Base-by-base conservation (phyloP, 495 filamentous ascomycete species). In the Trichocladium uniseriatum region DNA sequence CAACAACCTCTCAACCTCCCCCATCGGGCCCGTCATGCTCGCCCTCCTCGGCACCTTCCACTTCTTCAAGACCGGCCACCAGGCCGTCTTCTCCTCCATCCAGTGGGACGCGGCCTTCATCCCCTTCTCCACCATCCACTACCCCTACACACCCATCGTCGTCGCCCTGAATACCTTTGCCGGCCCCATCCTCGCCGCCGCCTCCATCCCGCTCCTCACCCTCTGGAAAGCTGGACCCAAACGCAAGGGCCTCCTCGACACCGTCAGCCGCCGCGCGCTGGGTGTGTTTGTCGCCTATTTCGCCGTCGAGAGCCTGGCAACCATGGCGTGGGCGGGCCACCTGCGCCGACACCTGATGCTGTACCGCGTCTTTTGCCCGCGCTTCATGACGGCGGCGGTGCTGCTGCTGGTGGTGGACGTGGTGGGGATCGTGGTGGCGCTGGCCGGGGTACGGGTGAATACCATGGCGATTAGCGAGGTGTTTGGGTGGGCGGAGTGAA, bases 31-130 rank as follows among this genome's bases (percentile, higher is more conserved):
- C 19, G 71, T 89, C 19, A 73, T 94, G 34, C 74, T 99, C 10
- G 94, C 80, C 32, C 66, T 96, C 14, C 75, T 99, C 1, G 94
- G 89, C 40, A 84, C 81, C 54, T 95, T 89, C 64, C 80, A 95
- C 70, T 99, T 83, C 73, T 99, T 99, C 80, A 95, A 91, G 57
- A 99, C 92, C 1, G 92, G 92, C 54, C 92, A 99, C 67, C 94
- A 97, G 66, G 91, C 91, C 14, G 84, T 82, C 0, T 77, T 95
- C 19, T 76, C 79, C 56, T 83, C 79, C 51, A 94, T 99, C 63
- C 94, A 99, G 58, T 99, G 92, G 92, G 89, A 97, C 66, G 75
- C 79, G n/a, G 91, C 89, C 19, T 98, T 97, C 74, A 86, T 99
- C 56, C 84, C 94, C 1, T 72, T 97, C 22, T 76, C 80, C 38